Percentiles rank a stretch among this genome's conserved stretches.
These are phyloP conservation scores for Thelonectria rubi DNA, from an alignment of 2,329 filamentous ascomycete species.

Conservation along the genomic window DNA sequence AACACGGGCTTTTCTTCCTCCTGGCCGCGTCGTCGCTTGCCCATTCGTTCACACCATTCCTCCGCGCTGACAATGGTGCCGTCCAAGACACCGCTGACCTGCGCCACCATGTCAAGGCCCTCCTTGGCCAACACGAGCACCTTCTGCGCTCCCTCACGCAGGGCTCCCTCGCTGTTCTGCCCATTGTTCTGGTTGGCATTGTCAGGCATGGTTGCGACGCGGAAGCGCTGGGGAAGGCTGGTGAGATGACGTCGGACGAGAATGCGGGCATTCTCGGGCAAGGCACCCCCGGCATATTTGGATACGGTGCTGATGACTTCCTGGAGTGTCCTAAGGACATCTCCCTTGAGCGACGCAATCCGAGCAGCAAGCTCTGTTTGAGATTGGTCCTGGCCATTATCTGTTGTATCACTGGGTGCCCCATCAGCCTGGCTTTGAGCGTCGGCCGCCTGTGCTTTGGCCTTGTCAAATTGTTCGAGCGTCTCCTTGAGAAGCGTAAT, in stretches of 20 bases:
- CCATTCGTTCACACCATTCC: conserved; percentile 85
- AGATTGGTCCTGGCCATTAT: conserved; percentile 40
- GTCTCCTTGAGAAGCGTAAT: conserved; percentile 78
- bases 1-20: conserved; percentile 43
- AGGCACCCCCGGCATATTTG: conserved; percentile 87
- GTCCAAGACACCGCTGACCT: conserved; percentile 87
- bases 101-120: conserved; percentile 91
- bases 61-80: conserved; percentile 91
- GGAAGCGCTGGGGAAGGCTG: conserved; percentile 84
- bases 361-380: conserved; percentile 62
- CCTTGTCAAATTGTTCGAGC: conserved; percentile 80
- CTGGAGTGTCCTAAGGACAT: conserved; percentile 81
- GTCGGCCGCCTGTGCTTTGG: conserved; percentile 37
- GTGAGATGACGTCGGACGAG: conserved; percentile 87
- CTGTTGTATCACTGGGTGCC: conserved; percentile 12
- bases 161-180: conserved; percentile 49
- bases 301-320: conserved; percentile 86
- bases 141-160: conserved; percentile 71
- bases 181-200: conserved; percentile 40
- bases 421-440: conserved; percentile 23
- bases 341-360: conserved; percentile 73
- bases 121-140: conserved; percentile 89
- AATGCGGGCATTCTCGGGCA: conserved; percentile 86
- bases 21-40: conserved; percentile 48
- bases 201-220: conserved; percentile 68